A percentile compares a stretch with the other conserved stretches of the same genome.
These are phyloP conservation scores for Ustilago xerochloae DNA, from an alignment of 1,284 basidiomycete species.

Conservation along the genomic window DNA sequence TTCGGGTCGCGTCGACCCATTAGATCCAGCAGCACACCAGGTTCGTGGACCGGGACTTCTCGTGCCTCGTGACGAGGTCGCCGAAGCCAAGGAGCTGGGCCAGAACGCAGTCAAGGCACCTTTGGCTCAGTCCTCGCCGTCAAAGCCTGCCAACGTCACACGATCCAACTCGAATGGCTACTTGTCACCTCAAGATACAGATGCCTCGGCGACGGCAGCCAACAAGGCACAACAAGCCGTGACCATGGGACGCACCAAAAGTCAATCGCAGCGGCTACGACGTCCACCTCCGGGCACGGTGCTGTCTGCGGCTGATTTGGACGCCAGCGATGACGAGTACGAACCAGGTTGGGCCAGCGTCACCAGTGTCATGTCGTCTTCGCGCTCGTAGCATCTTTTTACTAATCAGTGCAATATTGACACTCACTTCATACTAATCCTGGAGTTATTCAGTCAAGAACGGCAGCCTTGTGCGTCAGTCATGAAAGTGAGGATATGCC, in stretches of 20 bases:
- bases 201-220: constrained; percentile 7
- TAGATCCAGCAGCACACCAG: constrained; percentile 48
- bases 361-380: constrained; percentile 54
- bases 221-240: constrained; percentile 47
- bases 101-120: constrained; percentile 36
- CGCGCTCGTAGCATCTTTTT: constrained; percentile 17
- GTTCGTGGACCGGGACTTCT: constrained; percentile 48
- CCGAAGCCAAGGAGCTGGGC: constrained; percentile 35
- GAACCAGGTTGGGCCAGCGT: constrained; percentile 63
- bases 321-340: constrained; percentile 65
- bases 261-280: constrained; percentile 49
- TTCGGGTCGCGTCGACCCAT: constrained; percentile 51
- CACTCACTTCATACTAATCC: neutral
- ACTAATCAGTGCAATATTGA: neutral
- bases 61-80: constrained; percentile 51
- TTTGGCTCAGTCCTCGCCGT: constrained; percentile 4
- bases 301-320: constrained; percentile 58
- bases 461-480: too few relatives aligned
- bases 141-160: neutral
- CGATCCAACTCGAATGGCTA: constrained; percentile 16
- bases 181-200: neutral
- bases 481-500: too few relatives aligned
- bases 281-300: constrained; percentile 57
- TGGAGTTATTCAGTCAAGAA: neutral
- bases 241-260: constrained; percentile 48